These are phyloP conservation scores for Zelonia costaricensis DNA, from an alignment of 208 protist genomes.

Conservation along the genomic window DNA sequence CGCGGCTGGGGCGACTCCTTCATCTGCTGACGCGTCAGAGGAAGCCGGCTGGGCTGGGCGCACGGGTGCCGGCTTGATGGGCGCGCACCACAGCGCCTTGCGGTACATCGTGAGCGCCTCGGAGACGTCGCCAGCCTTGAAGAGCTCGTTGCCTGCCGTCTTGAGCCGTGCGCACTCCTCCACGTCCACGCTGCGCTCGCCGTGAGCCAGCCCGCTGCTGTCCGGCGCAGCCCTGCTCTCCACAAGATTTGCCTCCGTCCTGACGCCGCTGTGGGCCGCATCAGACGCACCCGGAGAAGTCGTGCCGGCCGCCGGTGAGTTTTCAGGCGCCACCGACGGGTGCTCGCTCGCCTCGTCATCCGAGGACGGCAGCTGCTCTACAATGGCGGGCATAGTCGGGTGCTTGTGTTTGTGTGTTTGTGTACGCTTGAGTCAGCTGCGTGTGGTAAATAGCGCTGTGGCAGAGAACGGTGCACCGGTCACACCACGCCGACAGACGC, in stretches of 20 bases:
- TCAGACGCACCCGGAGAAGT: no score
- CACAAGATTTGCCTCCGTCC: no score
- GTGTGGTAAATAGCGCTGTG: no score
- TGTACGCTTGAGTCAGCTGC: not conserved
- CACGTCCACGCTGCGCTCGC: constrained; percentile 40
- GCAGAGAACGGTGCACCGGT: no score
- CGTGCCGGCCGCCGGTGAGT: not conserved
- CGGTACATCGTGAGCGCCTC: constrained; percentile 80
- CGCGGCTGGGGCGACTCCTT: not conserved
- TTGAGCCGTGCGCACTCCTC: constrained; percentile 67
- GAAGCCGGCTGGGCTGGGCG: not conserved
- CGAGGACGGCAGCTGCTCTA: constrained; percentile 27
- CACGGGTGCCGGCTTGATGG: constrained; percentile 53
- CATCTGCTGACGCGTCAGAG: not conserved
- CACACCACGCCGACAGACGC: no score
- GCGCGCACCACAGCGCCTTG: constrained; percentile 53
- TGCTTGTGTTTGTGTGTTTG: not conserved
- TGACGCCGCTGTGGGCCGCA: no score
- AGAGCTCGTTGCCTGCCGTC: constrained; percentile 65
- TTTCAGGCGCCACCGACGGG: not conserved
- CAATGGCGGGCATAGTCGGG: constrained; percentile 18
- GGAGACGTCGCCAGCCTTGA: constrained; percentile 42
- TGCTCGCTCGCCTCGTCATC: constrained; percentile 14
- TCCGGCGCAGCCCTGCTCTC: not conserved
- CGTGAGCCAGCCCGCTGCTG: not conserved